Percentiles rank a stretch among this genome's conserved stretches.
phyloP scores from a whole-genome alignment of 1,284 basidiomycete species.

The Ceratobasidium sp. region DNA sequence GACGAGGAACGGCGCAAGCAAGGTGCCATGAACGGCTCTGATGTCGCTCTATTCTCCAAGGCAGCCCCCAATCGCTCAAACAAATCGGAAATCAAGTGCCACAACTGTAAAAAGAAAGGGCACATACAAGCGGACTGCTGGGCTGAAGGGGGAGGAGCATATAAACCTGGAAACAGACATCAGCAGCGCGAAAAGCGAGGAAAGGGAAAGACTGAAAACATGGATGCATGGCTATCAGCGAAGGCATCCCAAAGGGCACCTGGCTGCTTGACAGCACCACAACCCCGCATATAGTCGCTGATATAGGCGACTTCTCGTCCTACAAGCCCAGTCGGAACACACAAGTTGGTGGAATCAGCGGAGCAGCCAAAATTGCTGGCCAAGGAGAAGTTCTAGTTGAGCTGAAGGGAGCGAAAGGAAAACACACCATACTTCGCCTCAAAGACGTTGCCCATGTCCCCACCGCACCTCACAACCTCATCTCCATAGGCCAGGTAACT shows the following conservation, averaged over 20 bases:
- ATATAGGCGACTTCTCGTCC: no score
- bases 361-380: no score
- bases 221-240: background rate
- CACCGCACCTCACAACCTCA: no score
- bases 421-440: no score
- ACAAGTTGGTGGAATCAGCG: no score
- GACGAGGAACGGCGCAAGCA: background rate
- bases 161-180: background rate
- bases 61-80: background rate
- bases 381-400: no score
- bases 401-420: no score
- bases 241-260: background rate
- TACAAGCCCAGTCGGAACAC: no score
- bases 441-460: no score
- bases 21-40: background rate
- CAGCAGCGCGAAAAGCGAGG: background rate
- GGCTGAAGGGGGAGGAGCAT: background rate
- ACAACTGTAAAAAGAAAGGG: background rate
- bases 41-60: background rate
- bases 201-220: background rate
- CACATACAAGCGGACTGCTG: background rate
- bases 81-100: background rate
- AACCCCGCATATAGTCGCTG: no score
- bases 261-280: background rate
- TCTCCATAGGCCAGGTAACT: no score